Conservation (phyloP, 2,329 filamentous ascomycete genomes). For the Nigrograna mackinnonii region DNA sequence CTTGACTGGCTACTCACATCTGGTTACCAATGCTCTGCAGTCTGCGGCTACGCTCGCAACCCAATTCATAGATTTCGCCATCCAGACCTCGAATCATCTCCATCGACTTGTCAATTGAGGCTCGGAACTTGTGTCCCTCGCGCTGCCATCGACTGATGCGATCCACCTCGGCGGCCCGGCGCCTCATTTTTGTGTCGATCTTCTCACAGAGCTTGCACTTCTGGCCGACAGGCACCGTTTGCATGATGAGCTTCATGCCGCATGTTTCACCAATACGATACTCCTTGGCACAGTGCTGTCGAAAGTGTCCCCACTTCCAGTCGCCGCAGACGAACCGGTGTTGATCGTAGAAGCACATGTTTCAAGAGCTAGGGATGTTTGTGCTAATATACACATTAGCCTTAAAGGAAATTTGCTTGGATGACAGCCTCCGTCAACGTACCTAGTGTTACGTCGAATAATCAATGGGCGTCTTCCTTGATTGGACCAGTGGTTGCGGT, state of each 20-base stretch:
- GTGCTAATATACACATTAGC: constrained; percentile 32
- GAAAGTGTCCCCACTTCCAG: constrained; percentile 94
- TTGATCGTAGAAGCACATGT: constrained; percentile 96
- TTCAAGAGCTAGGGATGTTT: constrained; percentile 33
- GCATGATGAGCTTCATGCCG: constrained; percentile 86
- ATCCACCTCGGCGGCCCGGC: constrained; percentile 72
- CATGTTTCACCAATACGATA: constrained; percentile 96
- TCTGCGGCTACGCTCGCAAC: constrained; percentile 54
- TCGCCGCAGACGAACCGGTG: constrained; percentile 83
- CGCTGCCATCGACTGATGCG: constrained; percentile 77
- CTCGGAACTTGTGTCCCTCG: constrained; percentile 65
- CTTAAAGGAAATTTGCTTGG: constrained; percentile 30
- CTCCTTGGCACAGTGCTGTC: constrained; percentile 89
- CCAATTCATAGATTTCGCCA: constrained; percentile 68
- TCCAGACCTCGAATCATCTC: constrained; percentile 75
- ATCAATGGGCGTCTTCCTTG: constrained; percentile 20
- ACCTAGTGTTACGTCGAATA: constrained; percentile 29
- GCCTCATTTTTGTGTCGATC: constrained; percentile 81
- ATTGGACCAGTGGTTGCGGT: constrained; percentile 26
- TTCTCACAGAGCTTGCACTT: constrained; percentile 75
- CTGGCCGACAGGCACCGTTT: constrained; percentile 63
- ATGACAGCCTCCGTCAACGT: constrained; percentile 23
- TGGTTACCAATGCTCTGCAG: constrained; percentile 33
- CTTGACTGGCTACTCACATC: constrained; percentile 11
- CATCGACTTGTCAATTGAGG: constrained; percentile 67